Base-by-base conservation (phyloP, 352 stramenopile genomes). In the Hyaloperonospora brassicae region DNA sequence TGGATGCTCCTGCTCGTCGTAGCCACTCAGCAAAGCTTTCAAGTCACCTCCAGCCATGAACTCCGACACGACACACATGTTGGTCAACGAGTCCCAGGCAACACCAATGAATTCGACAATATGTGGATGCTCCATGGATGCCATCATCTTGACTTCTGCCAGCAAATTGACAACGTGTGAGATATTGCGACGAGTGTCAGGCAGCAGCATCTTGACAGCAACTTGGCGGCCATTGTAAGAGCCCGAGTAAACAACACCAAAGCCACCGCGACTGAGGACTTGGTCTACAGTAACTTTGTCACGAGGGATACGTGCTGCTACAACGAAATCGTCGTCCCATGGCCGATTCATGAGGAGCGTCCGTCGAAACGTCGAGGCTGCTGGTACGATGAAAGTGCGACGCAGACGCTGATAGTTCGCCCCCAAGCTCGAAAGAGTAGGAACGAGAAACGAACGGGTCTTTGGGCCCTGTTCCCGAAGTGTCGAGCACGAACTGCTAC, bases 11-110 rank as follows among this genome's bases (percentile, higher is more conserved):
- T 59, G 58, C 10, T 62, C 48, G 17, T 66, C 55, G 38, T 62
- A 66, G 21, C 67, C 50, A 10, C 30, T 61, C 31, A 87, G 36
- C 12, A 84, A 39, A 0, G 58, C 56, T 17, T 73, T 68, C 34
- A 87, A 66, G 48, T 84, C 70, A 5, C 73, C 76, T 39, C 76
- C 73, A 35, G 59, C 65, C 69, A 84, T 78, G 50, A 70, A 84
- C 52, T 87, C 72, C 11, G 72, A 73, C 17, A 87, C 50, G 8
- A 84, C 59, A 13, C 70, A 70, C 27, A 85, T 64, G 2, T 82
- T 72, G 0, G 50, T 56, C 11, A 82, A 54, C 10, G 57, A 64
- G 27, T 82, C 66, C 76, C 76, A 87, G 21, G 62, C 62, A 2
- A 84, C 73, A 7, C 66, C 72, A 10, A 84, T 57, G 27, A 83